phyloP scores from a whole-genome alignment of 2,329 filamentous ascomycete species.

The Aureobasidium sp. region DNA sequence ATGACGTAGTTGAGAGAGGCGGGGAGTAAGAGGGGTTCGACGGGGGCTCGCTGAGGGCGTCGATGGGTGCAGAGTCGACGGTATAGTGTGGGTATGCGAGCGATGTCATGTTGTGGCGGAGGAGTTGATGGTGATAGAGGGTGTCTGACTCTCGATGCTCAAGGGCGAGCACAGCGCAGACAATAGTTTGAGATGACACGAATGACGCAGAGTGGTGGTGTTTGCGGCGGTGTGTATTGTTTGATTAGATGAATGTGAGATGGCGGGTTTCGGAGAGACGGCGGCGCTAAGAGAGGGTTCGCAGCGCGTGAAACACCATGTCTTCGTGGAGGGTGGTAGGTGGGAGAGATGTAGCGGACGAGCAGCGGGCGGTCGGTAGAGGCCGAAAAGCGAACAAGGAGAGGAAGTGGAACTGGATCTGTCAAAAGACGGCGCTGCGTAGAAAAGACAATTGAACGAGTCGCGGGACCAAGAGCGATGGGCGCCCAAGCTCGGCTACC shows the following conservation, averaged over 20 bases:
- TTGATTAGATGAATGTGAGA: constrained; percentile 12
- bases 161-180: neutral
- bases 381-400: neutral
- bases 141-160: neutral
- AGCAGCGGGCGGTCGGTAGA: neutral
- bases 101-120: constrained; percentile 13
- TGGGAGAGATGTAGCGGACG: neutral
- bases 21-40: constrained; percentile 6
- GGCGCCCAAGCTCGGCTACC: constrained; percentile 1
- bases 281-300: constrained; percentile 5
- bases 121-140: neutral
- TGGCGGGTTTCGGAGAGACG: constrained; percentile 3
- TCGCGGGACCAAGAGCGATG: constrained; percentile 1
- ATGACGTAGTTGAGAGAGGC: constrained; percentile 11
- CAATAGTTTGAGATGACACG: neutral
- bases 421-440: constrained; percentile 2
- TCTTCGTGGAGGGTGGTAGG: neutral
- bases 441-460: constrained; percentile 11
- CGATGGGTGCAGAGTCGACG: neutral
- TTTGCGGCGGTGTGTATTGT: neutral
- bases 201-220: neutral
- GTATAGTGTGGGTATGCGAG: neutral
- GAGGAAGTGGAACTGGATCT: constrained; percentile 11
- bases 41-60: constrained; percentile 3
- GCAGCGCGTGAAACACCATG: constrained; percentile 14